Evolutionary conservation across 2,329 filamentous ascomycete genomes (phyloP).

Genomic region (Hymenotorrendiella dingleyae): DNA sequence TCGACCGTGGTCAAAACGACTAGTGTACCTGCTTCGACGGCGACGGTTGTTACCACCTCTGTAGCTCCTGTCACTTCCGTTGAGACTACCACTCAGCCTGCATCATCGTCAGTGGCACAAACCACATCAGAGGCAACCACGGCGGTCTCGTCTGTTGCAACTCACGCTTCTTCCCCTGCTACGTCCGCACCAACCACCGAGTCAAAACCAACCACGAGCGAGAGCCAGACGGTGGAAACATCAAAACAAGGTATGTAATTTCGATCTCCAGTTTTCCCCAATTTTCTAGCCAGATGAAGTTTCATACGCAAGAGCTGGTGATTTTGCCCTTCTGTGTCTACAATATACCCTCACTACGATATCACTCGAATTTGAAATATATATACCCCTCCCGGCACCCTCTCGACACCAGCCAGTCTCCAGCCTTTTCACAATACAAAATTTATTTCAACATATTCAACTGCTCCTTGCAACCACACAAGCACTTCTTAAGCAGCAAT

Average conservation of each 20-base stretch:
- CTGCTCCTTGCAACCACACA: too few species aligned
- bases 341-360: too few species aligned
- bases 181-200: background rate
- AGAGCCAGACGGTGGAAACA: background rate
- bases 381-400: too few species aligned
- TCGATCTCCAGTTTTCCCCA: background rate
- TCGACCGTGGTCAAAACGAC: background rate
- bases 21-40: too few species aligned
- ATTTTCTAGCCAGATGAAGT: background rate
- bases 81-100: background rate
- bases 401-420: background rate
- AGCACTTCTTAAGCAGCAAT: background rate
- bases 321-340: too few species aligned
- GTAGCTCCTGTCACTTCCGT: background rate
- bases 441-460: background rate
- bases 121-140: background rate
- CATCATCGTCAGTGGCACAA: background rate
- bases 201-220: background rate
- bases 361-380: too few species aligned
- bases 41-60: background rate
- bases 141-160: background rate
- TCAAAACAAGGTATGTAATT: constrained; percentile 2
- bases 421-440: background rate
- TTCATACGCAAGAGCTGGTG: too few species aligned
- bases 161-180: background rate